Conservation (phyloP, 495 filamentous ascomycete genomes). For the Penicillium flavigenum region DNA sequence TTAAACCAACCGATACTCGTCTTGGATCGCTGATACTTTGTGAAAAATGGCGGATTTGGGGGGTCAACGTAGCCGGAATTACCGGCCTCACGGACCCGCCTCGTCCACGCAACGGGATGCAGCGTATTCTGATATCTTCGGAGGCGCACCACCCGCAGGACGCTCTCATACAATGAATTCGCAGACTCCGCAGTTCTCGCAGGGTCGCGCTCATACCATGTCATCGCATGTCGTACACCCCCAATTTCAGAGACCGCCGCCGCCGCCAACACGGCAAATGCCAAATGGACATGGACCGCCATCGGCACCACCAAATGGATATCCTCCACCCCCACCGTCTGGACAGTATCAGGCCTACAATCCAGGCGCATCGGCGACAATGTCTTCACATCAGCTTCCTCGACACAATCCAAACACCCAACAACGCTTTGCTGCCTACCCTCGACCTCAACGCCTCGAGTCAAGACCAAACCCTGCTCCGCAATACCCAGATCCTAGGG, state of each 20-base stretch:
- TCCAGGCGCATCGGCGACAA: slow-evolving; percentile 51
- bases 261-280: slow-evolving; percentile 62
- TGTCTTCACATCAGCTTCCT: slow-evolving; percentile 61
- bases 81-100: slow-evolving; percentile 66
- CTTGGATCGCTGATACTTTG: slow-evolving; percentile 10
- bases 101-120: slow-evolving; percentile 83
- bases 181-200: slow-evolving; percentile 55
- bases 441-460: slow-evolving; percentile 67
- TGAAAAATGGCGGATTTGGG: slow-evolving; percentile 79
- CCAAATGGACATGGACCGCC: slow-evolving; percentile 51
- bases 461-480: slow-evolving; percentile 62
- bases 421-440: slow-evolving; percentile 55
- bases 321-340: slow-evolving; percentile 35
- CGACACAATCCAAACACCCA: slow-evolving; percentile 54
- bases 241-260: slow-evolving; percentile 45
- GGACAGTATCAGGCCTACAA: slow-evolving; percentile 47
- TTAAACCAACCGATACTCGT: slow-evolving; percentile 1
- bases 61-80: slow-evolving; percentile 68
- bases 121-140: slow-evolving; percentile 96
- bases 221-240: slow-evolving; percentile 59
- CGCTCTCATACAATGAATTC: slow-evolving; percentile 86
- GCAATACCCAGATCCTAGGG: slow-evolving; percentile 51
- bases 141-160: slow-evolving; percentile 79
- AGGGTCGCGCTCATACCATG: slow-evolving; percentile 84
- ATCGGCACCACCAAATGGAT: slow-evolving; percentile 39